Base-by-base conservation (phyloP, 2,329 filamentous ascomycete genomes). In the Cladophialophora carrionii region DNA sequence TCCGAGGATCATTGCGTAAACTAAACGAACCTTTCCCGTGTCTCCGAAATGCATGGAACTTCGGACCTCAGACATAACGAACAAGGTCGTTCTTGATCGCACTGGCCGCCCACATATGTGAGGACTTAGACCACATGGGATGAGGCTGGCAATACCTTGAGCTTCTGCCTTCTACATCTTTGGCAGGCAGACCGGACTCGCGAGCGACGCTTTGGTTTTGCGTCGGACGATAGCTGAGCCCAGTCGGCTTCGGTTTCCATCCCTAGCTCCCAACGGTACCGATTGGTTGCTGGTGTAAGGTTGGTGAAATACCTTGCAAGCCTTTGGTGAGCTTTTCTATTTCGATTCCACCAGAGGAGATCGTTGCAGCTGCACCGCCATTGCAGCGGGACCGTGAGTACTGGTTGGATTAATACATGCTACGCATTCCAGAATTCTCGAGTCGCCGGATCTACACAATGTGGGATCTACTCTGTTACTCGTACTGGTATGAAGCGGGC, bases 131-230 rank as follows among this genome's bases (percentile, higher is more conserved):
- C 24, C 9, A 37, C 17, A 34, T 8, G 10, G 34, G 37, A 43
- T 22, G n/a, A 26, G 20, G 20, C 22, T 8, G 5, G 56, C 57
- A 46, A n/a, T 17, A 73, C 72, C 65, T 72, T 73, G 31, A 74
- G 62, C 61, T 74, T 74, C 61, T 74, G 73, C n/a, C 68, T 68
- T 9, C 72, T 65, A 55, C 73, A 73, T 60, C 73, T 65, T 49
- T 72, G 66, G 46, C 73, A 74, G n/a, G 73, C 73, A 48, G 65
- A 67, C 57, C 64, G 75, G 86, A 90, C 1, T 89, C 86, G 46
- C 89, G 74, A 14, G 81, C 80, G 62, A 89, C 87, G 74, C 91
- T 93, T 77, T 83, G 87, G 78, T 92, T 90, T 65, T 87, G 90
- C 76, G 92, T 92, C 5, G 85, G 85, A 0, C 88, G 85, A 26